Evolutionary conservation across 1,284 basidiomycete genomes (phyloP), one percentile per base, ranked within the genome.

Genomic region (Irpex sp.): DNA sequence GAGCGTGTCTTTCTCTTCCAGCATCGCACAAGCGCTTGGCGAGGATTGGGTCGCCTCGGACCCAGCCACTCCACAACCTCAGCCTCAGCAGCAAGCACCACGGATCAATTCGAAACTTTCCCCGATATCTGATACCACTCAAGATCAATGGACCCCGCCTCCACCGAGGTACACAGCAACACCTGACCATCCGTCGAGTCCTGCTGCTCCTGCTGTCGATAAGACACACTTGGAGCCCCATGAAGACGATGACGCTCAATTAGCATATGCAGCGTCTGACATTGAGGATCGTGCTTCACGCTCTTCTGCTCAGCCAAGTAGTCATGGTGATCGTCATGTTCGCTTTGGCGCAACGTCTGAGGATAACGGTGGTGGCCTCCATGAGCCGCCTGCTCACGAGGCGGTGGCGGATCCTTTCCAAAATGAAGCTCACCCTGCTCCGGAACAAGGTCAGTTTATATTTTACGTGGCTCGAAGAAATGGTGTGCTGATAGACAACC

Each of bases 21-120:
- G 84, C 37, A 77, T 87, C 31, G 79, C 80, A 0, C 79, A 80
- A 55, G 84, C 86, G 1, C 72, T 87, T 2, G 77, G 74, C 21
- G 63, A 67, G 63, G 36, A 67, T 64, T 58, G 61, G 67, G 46
- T 26, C 47, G 15, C 33, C 61, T 33, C 19, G 50, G 17, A 31
- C 61, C 19, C 57, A 56, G 19, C 61, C 33, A 26, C 57, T 63
- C 2, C 60, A 59, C 55, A 36, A 15, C 39, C 39, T 11, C 39
- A 43, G 5, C 39, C 39, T 9, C 8, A 43, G 39, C 15, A 43
- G 11, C 39, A 43, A 53, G n/a, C 36, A 62, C 47, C 56, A 33
- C 53, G 11, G 75, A 74, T 19, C 8, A 35, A 37, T 17, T 26
- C 51, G 26, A 61, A 61, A 53, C 59, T 35, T 6, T 8, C 11